Percentiles rank a stretch among this genome's conserved stretches.
phyloP scores from a whole-genome alignment of 2,329 filamentous ascomycete genomes.

The Trichoderma pleuroti region DNA sequence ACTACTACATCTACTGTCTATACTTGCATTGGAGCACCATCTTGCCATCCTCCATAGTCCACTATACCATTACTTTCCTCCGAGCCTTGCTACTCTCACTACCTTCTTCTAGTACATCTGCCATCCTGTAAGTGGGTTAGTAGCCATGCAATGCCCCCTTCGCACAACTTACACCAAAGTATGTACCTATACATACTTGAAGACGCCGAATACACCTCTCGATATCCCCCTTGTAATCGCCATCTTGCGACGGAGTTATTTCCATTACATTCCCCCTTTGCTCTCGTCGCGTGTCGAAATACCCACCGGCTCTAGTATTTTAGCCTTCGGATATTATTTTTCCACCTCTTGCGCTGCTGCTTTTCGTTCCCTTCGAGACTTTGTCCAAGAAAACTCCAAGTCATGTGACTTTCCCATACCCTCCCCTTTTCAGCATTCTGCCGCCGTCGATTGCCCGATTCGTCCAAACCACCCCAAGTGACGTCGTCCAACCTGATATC shows the following conservation, averaged over 20 bases:
- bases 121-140: not conserved
- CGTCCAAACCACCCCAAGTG: not conserved
- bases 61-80: too few relatives aligned
- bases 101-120: not conserved
- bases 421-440: not conserved
- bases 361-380: not conserved
- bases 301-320: not conserved
- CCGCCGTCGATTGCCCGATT: not conserved
- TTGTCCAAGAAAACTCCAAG: not conserved
- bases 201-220: not conserved
- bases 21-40: too few relatives aligned
- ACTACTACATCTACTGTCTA: too few relatives aligned
- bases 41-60: too few relatives aligned
- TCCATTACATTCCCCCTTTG: not conserved
- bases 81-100: too few relatives aligned
- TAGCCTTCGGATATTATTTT: constrained; percentile 12
- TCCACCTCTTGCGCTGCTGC: constrained; percentile 10
- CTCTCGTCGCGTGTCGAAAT: not conserved
- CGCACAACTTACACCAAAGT: not conserved
- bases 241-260: not conserved
- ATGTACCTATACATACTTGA: not conserved
- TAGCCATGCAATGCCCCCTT: not conserved
- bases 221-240: not conserved
- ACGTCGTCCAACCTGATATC: constrained; percentile 3
- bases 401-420: not conserved